Evolutionary conservation across 805 yeast genomes (phyloP).

Genomic region (Metschnikowia lochheadii): DNA sequence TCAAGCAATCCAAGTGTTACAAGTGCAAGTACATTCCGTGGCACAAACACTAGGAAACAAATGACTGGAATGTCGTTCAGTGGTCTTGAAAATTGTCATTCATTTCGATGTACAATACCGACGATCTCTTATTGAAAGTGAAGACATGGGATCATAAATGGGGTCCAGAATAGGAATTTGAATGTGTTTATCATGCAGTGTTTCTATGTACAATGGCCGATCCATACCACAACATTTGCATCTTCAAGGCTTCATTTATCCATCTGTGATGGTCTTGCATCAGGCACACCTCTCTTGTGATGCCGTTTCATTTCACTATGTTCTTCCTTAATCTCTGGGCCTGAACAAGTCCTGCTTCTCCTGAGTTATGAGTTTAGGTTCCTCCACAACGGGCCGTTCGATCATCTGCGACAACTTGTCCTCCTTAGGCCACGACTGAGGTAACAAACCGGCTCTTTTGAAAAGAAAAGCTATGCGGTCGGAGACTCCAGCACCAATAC

Average conservation of each 20-base stretch:
- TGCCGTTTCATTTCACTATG: too few species aligned
- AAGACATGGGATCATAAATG: too few species aligned
- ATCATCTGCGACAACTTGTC: conserved; percentile 27
- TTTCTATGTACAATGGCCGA: not conserved
- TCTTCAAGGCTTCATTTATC: too few species aligned
- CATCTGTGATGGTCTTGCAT: too few species aligned
- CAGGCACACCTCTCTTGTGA: too few species aligned
- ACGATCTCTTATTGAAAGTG: not conserved
- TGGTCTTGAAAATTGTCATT: not conserved
- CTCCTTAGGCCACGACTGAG: conserved; percentile 57
- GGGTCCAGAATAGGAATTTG: not conserved
- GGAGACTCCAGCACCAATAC: conserved; percentile 95
- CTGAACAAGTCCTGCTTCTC: conserved; percentile 32
- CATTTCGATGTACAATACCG: not conserved
- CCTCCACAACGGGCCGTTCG: conserved; percentile 27
- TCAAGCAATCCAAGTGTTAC: conserved; percentile 11
- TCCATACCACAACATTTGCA: not conserved
- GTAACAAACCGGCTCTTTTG: conserved; percentile 70
- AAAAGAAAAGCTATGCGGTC: conserved; percentile 74
- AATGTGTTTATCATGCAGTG: not conserved
- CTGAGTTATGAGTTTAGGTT: conserved; percentile 25
- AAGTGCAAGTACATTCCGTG: conserved; percentile 16
- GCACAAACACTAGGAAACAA: conserved; percentile 9
- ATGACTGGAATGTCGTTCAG: not conserved
- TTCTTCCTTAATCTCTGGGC: conserved; percentile 21